Conservation (phyloP, 129 eudicot genomes). For the Cynara cardunculus region DNA sequence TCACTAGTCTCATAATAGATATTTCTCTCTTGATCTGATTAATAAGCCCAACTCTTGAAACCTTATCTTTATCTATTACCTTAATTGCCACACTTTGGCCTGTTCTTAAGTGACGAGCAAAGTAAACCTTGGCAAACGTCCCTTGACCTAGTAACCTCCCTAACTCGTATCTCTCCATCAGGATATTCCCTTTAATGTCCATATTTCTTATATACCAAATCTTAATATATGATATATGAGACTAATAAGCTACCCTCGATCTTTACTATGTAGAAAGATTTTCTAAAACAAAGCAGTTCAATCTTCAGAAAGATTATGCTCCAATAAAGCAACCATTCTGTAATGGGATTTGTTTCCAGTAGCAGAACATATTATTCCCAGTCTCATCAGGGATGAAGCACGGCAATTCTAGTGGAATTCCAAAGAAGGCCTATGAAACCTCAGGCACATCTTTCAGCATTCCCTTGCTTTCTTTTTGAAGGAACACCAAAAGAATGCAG, state of each 20-base stretch:
- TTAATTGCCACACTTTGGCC: constrained; percentile 83
- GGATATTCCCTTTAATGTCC: constrained; percentile 41
- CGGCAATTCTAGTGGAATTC: background rate
- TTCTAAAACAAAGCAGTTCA: constrained; percentile 17
- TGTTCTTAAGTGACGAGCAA: constrained; percentile 49
- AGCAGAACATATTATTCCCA: constrained; percentile 8
- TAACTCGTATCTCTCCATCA: constrained; percentile 76
- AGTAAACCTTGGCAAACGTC: constrained; percentile 81
- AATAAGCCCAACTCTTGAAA: constrained; percentile 52
- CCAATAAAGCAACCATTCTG: background rate
- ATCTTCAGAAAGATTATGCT: constrained; percentile 6
- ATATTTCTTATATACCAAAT: constrained; percentile 21
- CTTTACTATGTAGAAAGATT: background rate
- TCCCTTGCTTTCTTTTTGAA: constrained; percentile 23
- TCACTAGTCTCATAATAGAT: constrained; percentile 68
- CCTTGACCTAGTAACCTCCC: constrained; percentile 91
- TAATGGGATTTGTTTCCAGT: background rate
- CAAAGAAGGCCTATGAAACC: no score
- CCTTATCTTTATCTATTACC: constrained; percentile 77
- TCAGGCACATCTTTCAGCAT: constrained; percentile 52
- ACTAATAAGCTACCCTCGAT: background rate
- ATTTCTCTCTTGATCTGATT: constrained; percentile 84
- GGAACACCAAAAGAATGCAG: constrained; percentile 22
- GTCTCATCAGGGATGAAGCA: constrained; percentile 32
- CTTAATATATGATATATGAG: constrained; percentile 3